Conservation (phyloP, 2,329 filamentous ascomycete species). For the Claviceps quebecensis region DNA sequence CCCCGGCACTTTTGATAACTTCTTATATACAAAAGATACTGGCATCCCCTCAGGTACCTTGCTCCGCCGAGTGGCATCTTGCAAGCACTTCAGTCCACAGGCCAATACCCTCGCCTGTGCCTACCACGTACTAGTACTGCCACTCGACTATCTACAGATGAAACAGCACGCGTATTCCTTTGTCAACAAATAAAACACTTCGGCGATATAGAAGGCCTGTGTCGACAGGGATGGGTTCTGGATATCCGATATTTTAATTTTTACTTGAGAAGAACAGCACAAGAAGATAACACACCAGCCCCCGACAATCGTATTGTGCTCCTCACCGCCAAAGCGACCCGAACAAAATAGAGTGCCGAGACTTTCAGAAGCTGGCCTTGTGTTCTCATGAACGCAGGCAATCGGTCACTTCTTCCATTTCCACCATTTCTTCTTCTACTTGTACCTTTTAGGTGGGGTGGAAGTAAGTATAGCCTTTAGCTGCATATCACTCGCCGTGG, state of each 20-base stretch:
- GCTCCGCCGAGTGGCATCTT: neutral
- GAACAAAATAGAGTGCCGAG: neutral
- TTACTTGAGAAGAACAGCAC: neutral
- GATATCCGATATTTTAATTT: neutral
- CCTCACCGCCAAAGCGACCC: neutral
- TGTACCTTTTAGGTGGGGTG: constrained; percentile 5
- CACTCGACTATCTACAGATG: neutral
- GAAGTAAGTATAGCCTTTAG: constrained; percentile 29
- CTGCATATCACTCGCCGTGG: constrained; percentile 17
- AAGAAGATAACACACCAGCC: neutral
- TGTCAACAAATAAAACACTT: too few species aligned
- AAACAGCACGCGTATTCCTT: neutral
- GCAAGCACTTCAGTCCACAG: neutral
- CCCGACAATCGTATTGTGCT: neutral
- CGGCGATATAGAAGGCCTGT: neutral
- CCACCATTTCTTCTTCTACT: too few species aligned
- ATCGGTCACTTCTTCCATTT: neutral
- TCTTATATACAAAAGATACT: constrained; percentile 17
- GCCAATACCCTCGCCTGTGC: neutral
- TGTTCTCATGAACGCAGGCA: neutral
- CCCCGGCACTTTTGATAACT: constrained; percentile 11
- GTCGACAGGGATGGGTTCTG: neutral
- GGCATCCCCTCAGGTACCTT: constrained; percentile 5
- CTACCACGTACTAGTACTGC: neutral
- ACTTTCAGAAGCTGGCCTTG: neutral